Base-by-base conservation (phyloP, 768 basidiomycete genomes). In the Tephrocybe sp. region DNA sequence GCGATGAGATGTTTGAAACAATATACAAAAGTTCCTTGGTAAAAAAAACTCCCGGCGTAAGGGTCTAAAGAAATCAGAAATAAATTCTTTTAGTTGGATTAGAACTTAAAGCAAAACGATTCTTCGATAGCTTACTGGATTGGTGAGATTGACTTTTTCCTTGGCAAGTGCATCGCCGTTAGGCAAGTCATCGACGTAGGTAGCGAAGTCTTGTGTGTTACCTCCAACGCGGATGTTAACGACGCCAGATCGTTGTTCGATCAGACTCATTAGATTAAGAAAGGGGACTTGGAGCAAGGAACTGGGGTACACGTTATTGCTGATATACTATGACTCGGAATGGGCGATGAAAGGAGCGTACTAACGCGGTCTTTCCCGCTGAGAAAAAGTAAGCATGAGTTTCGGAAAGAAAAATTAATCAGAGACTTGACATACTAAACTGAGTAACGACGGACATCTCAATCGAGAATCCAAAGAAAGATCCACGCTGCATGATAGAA, bases 391-490 rank as follows among this genome's bases (percentile, higher is more conserved):
- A 23, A 22, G 20, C 9, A 39, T 19, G 40, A 19, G 17, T 22
- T 19, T 12, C 13, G 40, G 20, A 12, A 12, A 41, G 20, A 6
- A 23, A 20, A 23, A 22, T 3, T 1, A 39, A 13, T 3, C 20
- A 16, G 16, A n/a, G 7, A 9, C 5, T n/a, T 3, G 17, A 19
- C 48, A 20, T 20, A 86, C 84, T 65, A 57, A 85, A 72, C 69
- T 80, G 78, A 51, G 77, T 78, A 6, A 81, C 74, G 13, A 89
- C 80, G 40, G 85, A 85, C 71, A 87, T 74, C 66, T 89, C 87
- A 41, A 90, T 75, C 3, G 83, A 85, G 62, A 89, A 87, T 7
- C 85, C 87, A 47, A 83, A 73, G 59, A 87, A 88, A 14, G 78
- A 73, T 14, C 80, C 82, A 48, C 36, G 19, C 43, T 71, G 72